Conservation (phyloP, 352 stramenopile species). For the Salisapilia sapeloensis region DNA sequence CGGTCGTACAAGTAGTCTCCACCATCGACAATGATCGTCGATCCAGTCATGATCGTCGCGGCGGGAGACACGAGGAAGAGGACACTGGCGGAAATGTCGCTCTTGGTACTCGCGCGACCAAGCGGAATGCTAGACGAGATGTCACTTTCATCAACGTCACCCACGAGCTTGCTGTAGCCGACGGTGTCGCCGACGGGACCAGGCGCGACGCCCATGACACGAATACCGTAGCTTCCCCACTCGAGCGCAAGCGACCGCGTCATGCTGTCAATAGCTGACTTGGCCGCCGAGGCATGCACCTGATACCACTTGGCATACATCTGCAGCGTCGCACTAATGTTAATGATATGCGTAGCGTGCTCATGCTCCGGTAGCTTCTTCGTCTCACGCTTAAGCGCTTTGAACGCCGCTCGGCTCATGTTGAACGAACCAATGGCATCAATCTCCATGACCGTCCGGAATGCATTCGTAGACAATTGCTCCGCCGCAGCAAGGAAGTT, state of each 20-base stretch:
- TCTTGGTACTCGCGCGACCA: conserved; percentile 62
- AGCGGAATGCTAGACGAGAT: conserved; percentile 43
- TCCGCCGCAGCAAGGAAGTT: conserved; percentile 87
- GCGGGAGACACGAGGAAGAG: conserved; percentile 73
- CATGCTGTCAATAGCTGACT: conserved; percentile 90
- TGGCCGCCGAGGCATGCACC: conserved; percentile 89
- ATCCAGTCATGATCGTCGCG: conserved; percentile 62
- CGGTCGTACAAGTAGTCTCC: conserved; percentile 67
- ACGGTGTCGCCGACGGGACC: conserved; percentile 91
- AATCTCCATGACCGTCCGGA: conserved; percentile 94
- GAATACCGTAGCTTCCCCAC: conserved; percentile 89
- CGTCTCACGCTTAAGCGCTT: conserved; percentile 44
- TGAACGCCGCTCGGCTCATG: conserved; percentile 84
- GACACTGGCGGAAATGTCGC: conserved; percentile 62
- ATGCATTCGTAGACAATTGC: conserved; percentile 85
- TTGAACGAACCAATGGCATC: conserved; percentile 94
- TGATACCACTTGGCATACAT: conserved; percentile 88
- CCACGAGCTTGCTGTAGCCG: conserved; percentile 84
- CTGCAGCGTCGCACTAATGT: conserved; percentile 92
- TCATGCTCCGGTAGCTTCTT: too few relatives aligned
- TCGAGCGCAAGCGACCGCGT: conserved; percentile 91
- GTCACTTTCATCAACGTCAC: conserved; percentile 21
- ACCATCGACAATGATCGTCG: conserved; percentile 75
- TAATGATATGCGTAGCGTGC: conserved; percentile 87
- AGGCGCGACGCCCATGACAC: conserved; percentile 90